These are phyloP conservation scores for Talaromyces sp. DNA, from an alignment of 2,329 filamentous ascomycete species.

Conservation along the genomic window DNA sequence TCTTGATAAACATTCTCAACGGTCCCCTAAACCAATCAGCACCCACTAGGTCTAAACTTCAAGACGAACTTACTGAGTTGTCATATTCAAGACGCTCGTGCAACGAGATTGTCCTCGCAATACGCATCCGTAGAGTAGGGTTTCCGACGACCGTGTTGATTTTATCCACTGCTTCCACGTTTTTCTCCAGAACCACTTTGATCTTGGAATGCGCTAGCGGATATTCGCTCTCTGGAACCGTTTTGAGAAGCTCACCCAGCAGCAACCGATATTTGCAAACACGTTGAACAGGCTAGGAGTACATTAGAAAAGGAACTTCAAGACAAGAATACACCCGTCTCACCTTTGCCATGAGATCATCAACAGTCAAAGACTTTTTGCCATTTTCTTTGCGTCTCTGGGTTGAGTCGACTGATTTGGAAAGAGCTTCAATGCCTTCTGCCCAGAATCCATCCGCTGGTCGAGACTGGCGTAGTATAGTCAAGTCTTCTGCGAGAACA, in stretches of 20 bases:
- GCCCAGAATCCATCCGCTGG: conserved; percentile 76
- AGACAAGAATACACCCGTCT: conserved; percentile 9
- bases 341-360: conserved; percentile 87
- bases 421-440: conserved; percentile 76
- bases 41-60: not conserved
- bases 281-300: conserved; percentile 74
- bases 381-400: conserved; percentile 58
- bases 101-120: conserved; percentile 79
- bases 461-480: conserved; percentile 61
- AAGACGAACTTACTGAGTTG: conserved; percentile 54
- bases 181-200: conserved; percentile 63
- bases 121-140: conserved; percentile 59
- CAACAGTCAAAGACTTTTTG: conserved; percentile 74
- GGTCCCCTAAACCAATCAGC: conserved; percentile 14
- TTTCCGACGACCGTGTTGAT: conserved; percentile 85
- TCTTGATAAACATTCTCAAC: conserved; percentile 62
- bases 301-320: not conserved
- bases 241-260: conserved; percentile 75
- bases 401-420: conserved; percentile 67
- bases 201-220: conserved; percentile 77
- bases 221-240: conserved; percentile 79
- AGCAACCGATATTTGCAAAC: conserved; percentile 87
- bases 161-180: conserved; percentile 69
- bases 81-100: conserved; percentile 76
- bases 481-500: conserved; percentile 72